phyloP scores from a whole-genome alignment of 495 filamentous ascomycete genomes.

The Neurospora hispaniola region DNA sequence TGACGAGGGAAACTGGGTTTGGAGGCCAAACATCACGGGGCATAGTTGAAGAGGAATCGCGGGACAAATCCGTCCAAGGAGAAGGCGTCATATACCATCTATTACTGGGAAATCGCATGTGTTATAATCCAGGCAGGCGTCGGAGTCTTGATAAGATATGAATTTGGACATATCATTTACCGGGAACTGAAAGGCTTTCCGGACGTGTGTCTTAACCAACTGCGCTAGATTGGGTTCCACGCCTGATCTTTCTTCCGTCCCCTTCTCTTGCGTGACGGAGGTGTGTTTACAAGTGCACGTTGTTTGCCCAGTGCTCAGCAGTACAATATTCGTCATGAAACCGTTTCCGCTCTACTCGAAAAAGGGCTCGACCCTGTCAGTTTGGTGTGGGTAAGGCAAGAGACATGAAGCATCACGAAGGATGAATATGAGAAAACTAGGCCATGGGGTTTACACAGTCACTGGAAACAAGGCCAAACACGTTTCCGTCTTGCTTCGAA shows the following conservation, averaged over 20 bases:
- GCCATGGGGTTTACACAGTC: not conserved
- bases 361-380: not conserved
- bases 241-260: not conserved
- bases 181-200: not conserved
- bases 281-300: not conserved
- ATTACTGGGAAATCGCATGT: not conserved
- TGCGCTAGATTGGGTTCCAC: not conserved
- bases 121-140: not conserved
- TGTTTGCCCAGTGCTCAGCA: not conserved
- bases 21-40: not conserved
- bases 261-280: not conserved
- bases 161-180: not conserved
- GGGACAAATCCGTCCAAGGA: not conserved
- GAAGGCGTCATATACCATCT: not conserved
- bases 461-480: not conserved
- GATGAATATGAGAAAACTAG: not conserved
- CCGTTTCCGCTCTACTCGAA: not conserved
- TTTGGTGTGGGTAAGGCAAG: not conserved
- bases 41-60: not conserved
- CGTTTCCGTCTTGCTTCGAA: not conserved
- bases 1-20: not conserved
- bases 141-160: not conserved
- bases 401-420: not conserved
- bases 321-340: not conserved
- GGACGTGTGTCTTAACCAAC: not conserved